phyloP scores from a whole-genome alignment of 2,329 filamentous ascomycete genomes.

The Penicillium sp. region DNA sequence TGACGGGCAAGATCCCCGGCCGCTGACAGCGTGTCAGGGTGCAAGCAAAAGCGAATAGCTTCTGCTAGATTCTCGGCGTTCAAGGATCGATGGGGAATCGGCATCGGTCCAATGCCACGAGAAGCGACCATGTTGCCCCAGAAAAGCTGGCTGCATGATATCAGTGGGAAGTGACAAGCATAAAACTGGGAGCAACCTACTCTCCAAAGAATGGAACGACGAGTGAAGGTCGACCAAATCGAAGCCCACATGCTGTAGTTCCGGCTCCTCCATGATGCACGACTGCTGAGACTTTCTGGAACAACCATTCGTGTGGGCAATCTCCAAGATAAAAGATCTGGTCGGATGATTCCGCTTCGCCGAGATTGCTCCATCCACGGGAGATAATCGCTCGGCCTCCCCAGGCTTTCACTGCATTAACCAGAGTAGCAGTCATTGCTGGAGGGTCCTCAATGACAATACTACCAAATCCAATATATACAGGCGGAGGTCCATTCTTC shows the following conservation, averaged over 20 bases:
- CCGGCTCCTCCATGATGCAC: conserved; percentile 61
- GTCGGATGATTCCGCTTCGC: conserved; percentile 28
- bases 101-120: conserved; percentile 51
- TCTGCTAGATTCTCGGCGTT: conserved; percentile 47
- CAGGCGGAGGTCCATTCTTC: conserved; percentile 46
- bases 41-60: conserved; percentile 48
- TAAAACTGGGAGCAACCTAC: background rate
- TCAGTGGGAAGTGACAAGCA: background rate
- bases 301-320: conserved; percentile 60
- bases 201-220: conserved; percentile 61
- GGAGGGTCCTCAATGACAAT: conserved; percentile 55
- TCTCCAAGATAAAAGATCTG: conserved; percentile 54
- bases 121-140: conserved; percentile 55
- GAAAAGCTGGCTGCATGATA: conserved; percentile 46
- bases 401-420: conserved; percentile 48
- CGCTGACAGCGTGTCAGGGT: conserved; percentile 34
- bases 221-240: conserved; percentile 52
- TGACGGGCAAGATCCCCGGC: conserved; percentile 40
- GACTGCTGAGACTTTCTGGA: conserved; percentile 56
- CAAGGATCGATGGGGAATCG: conserved; percentile 49
- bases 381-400: conserved; percentile 56
- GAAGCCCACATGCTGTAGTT: conserved; percentile 56
- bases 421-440: conserved; percentile 45
- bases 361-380: conserved; percentile 54
- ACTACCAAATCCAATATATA: conserved; percentile 59